Evolutionary conservation across 371 early-diverging fungal genomes (phyloP), one percentile per base, ranked within the genome.

Genomic region (Lichtheimia ramosa): DNA sequence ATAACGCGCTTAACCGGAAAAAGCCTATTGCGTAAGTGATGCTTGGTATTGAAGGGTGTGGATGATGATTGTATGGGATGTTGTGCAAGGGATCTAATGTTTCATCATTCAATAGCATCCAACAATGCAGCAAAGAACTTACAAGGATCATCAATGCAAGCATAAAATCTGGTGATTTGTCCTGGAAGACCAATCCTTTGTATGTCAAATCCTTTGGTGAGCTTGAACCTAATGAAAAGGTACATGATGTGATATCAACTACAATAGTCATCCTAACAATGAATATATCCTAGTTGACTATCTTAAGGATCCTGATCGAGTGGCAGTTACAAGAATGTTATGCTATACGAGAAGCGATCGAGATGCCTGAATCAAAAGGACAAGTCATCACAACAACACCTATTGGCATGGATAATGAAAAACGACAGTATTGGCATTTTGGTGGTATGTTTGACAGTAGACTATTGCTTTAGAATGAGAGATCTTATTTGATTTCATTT

Each of bases 301-400:
- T 79, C 20, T 43, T 79, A 52, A 60, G 64, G 15, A 62, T 61
- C 1, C 16, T 78, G 34, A 59, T 78, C n/a, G 79, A 78, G 52
- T 78, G 75, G 79, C 79, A 78, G 41, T 56, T 78, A 15, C 73
- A 75, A 56, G 79, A 78, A 23, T 67, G 75, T 40, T 48, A 55
- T 27, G 66, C 70, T 18, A 59, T 78, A 0, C 62, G 65, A 53
- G 34, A 59, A 5, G 61, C 34, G 34, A 34, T 34, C 8, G 34
- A 34, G 34, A 34, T 34, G 34, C 34, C 34, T 34, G 34, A 34
- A 34, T 34, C 34, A 10, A 34, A 34, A 34, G 34, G 34, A 8
- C 34, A 34, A 13, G 40, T 43, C 3, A 46, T 46, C 10, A 50
- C 50, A 18, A 23, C 51, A 14, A 20, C 10, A 21, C 73, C 75